Evolutionary conservation across 1,284 basidiomycete genomes (phyloP), one percentile per base, ranked within the genome.

Genomic region (Leccinum pachyderme): DNA sequence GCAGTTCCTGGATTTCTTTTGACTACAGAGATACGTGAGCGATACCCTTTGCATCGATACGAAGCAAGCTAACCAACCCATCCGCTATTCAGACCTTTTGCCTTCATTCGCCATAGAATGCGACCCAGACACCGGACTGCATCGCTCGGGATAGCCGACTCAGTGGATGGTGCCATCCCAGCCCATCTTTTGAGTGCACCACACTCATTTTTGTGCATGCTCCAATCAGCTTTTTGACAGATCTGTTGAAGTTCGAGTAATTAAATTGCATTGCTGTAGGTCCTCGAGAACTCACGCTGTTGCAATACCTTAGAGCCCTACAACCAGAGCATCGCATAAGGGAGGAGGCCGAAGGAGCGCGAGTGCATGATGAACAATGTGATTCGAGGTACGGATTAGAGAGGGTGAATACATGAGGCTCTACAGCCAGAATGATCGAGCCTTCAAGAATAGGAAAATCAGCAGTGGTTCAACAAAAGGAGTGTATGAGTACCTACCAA

Each of bases 211-310:
- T 87, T 90, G 69, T 96, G 93, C 1, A 79, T 48, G 0, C 66
- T 39, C 93, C 93, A 96, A 65, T 95, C 93, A 41, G 72, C 69
- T 33, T 74, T 82, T 73, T 95, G 92, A 64, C 94, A 96, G 33
- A 66, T 69, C 91, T 94, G 57, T 5, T 11, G 2, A 29, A 31
- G 9, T 43, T 29, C 53, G 53, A 53, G 51, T 35, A 18, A 51
- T 39, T 18, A 3, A 18, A 2, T 9, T 9, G 18, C n/a, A 7
- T 44, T 43, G 24, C 2, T 13, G 11, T 2, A 12, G 45, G 29
- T 15, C 7, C 9, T 32, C 9, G 7, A 49, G 18, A 11, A 63
- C 70, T 55, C 61, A 93, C 92, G 8, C 76, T 61, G 49, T 83
- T 79, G 68, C 93, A 95, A 66, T 96, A 95, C 63, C 81, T 78